Base-by-base conservation (phyloP, 129 eudicot genomes). In the Artemisia argyi region DNA sequence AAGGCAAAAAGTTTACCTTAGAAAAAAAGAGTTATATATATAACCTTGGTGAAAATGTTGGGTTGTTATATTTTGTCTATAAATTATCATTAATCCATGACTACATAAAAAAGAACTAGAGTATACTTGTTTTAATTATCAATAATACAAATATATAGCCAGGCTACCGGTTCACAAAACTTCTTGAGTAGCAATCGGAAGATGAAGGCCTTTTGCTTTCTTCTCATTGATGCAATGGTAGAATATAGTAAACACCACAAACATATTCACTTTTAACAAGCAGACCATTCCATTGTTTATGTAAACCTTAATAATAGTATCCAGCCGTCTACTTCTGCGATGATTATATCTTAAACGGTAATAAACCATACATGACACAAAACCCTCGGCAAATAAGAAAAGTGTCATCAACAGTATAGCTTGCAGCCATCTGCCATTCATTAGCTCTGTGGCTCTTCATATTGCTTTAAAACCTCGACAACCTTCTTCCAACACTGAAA, bases 401-500 rank as follows among this genome's bases (percentile, higher is more conserved):
- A 61, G 71, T 14, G 61, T 46, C 60, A 58, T 66, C 26, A 79
- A 17, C 9, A 66, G 3, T 17, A 17, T 49, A 49, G 79, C 79
- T 20, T 68, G 66, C 24, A 69, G 12, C 11, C 49, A 18, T 28
- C 44, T 68, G 6, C 68, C 72, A 17, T 68, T 80, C 54, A 73
- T 68, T 63, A 74, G 20, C 32, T 60, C 72, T 13, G 14, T n/a
- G 17, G 79, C 73, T 61, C 72, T 61, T 60, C 67, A 61, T 16
- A 80, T 74, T 24, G 80, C 76, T 46, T 61, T 68, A 30, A 68
- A 71, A 18, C 83, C 79, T 12, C 71, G 51, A 7, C 9, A 5
- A 50, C 61, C 74, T 48, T 70, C 60, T 51, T 70, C 81, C 4
- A 79, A 4, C 14, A 73, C 71, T 4, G 83, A 79, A 73, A 73